Evolutionary conservation across 805 yeast species (phyloP), one percentile per base, ranked within the genome.

Genomic region (Wickerhamiella vanderwaltii): DNA sequence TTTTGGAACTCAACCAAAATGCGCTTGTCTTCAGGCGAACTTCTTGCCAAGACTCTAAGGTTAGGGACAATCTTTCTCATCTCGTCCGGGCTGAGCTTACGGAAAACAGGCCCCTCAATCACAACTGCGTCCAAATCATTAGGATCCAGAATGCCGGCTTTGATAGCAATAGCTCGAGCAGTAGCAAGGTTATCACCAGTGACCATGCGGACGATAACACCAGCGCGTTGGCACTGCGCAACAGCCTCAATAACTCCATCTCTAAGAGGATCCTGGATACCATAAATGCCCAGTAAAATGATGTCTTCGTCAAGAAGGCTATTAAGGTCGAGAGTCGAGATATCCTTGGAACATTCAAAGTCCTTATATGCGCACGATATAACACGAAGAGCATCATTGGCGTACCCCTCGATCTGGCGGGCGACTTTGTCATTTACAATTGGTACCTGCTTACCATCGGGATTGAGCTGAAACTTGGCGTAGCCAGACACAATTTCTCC

Each of bases 161-260:
- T 79, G 46, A 70, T 65, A 2, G 96, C 85, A 51, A 91, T 91
- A 0, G 97, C 93, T 49, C 73, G 76, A 4, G 98, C 99, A 2
- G 99, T 91, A 33, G 76, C 63, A 44, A 88, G 59, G 56, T 88
- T 88, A 60, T 91, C 99, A 60, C 99, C 99, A 16, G 99, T 91
- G 34, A 91, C 96, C 98, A 91, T 91, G 51, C 95, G 72, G 15
- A 91, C 97, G 18, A 80, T 73, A 18, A 91, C 97, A 44, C 98
- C 97, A 1, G 98, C 97, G 25, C 66, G 66, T 51, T 75, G 77
- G 64, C 98, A 91, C 55, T 80, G 79, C 29, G 68, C 66, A 22
- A 91, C 95, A 1, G 98, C 94, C 32, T 79, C 77, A n/a, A 75
- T 70, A 7, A 91, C 97, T 48, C 95, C 96, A 4, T 71, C 72